Evolutionary conservation across 2,329 filamentous ascomycete species (phyloP), one percentile per base, ranked within the genome.

Genomic region (Aspergillus pseudonomiae): DNA sequence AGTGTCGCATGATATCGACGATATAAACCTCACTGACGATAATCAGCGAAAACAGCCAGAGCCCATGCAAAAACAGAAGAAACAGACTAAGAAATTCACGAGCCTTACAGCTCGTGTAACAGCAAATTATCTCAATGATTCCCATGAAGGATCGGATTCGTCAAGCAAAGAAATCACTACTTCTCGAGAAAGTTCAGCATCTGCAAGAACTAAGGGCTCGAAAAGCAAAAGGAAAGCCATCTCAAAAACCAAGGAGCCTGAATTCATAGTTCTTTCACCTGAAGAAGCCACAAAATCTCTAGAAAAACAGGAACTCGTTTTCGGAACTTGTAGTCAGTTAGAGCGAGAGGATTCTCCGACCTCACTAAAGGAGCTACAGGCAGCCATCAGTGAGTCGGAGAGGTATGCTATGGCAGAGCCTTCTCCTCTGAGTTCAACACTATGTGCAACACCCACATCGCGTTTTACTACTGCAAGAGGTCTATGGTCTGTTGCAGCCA

Each of bases 241-340:
- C 46, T 48, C 72, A 62, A 65, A 72, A 68, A 65, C 68, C 30
- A 64, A 74, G 64, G 62, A 70, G 14, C 82, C 48, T 75, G 85
- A 21, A 75, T 93, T 21, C 75, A 80, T 87, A 5, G 78, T 96
- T 2, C 80, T 92, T 12, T 92, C 91, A 0, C 92, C 92, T 0
- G 81, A 80, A 55, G 85, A 89, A 28, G 93, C 92, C 1, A 77
- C 89, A 50, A 85, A 85, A 59, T 85, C 90, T 68, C 85, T 91
- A 16, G 82, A 86, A 3, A 81, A 85, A 1, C 93, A 95, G 74
- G 88, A 93, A 64, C 91, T 94, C 72, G 79, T 96, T 0, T 96
- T 96, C 77, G 93, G 92, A 1, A 95, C 92, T 0, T 94, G 91
- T 1, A 96, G 93, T 74, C 93, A 96, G 74, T 79, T 96, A 28